Base-by-base conservation (phyloP, 163 green algal genomes). In the Prototheca wickerhamii region DNA sequence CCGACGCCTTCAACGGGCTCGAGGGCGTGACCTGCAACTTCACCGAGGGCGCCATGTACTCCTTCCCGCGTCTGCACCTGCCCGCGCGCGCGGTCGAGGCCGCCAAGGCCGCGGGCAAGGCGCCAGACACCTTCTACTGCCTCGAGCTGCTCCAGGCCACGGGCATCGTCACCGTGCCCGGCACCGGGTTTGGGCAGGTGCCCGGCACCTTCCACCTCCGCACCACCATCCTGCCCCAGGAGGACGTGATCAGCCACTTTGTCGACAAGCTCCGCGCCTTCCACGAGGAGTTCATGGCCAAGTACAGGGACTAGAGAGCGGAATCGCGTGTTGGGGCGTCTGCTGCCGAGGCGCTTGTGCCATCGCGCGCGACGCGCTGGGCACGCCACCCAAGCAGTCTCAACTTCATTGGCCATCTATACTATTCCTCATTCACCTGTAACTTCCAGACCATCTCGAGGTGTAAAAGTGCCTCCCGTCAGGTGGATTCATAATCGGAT, bases 121-220 rank as follows among this genome's bases (percentile, higher is more conserved):
- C 87, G 12, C 76, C 82, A 3, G 93, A 99, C 69, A 89, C 89
- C 33, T 93, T 95, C 73, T 99, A 98, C 82, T 99, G 93, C 86
- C 80, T 96, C 49, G 78, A 78, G 31, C 81, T 98, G 71, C 79
- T 98, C 31, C 83, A 95, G 66, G 63, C 78, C 25, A 93, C 88
- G 4, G 89, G 89, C 71, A 96, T 99, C 65, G 87, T 84, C 42
- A 95, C 90, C 5, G 93, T 98, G 50, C 92, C 92, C 4, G 73
- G 73, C 58, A 58, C 31, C 34, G 73, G 73, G 23, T 80, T 80
- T 69, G 73, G 73, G 40, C 73, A 80, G 60, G 68, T 70, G 65
- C 30, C 60, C 46, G 68, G 69, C 20, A 80, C 73, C 52, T 76
- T 74, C 64, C 73, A 80, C 61, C 60, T 80, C 55, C 68, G 73